These are phyloP conservation scores for Colletotrichum falcatum DNA, from an alignment of 2,329 filamentous ascomycete genomes.

Conservation along the genomic window DNA sequence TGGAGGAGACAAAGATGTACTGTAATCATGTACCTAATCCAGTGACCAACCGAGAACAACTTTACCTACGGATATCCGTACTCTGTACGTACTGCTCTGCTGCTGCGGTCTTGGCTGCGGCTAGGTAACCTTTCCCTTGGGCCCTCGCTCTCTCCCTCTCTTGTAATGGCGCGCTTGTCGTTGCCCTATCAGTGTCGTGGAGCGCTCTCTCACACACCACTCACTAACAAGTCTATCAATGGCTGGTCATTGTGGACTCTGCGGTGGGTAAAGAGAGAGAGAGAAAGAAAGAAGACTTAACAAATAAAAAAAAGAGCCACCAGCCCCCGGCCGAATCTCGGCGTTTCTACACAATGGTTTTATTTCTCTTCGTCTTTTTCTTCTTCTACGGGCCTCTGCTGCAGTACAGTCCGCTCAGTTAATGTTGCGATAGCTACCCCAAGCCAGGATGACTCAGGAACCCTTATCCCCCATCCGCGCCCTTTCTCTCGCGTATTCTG, in stretches of 20 bases:
- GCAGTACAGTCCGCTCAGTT: neutral
- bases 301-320: neutral
- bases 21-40: constrained; percentile 3
- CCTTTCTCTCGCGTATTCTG: constrained; percentile 26
- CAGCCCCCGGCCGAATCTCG: constrained; percentile 33
- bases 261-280: constrained; percentile 4
- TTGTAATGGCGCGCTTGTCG: constrained; percentile 37
- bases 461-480: constrained; percentile 22
- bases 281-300: too few species aligned
- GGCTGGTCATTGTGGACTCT: constrained; percentile 4
- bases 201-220: neutral
- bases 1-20: constrained; percentile 10
- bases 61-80: neutral
- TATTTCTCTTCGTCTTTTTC: constrained; percentile 4
- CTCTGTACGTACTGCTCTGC: neutral
- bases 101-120: constrained; percentile 20
- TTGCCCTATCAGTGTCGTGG: constrained; percentile 21
- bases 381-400: constrained; percentile 14
- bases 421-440: constrained; percentile 31
- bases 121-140: constrained; percentile 4
- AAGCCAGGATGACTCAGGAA: constrained; percentile 27
- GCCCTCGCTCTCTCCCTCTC: constrained; percentile 24
- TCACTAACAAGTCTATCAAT: neutral
- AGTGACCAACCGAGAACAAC: constrained; percentile 13
- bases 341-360: constrained; percentile 20